Base-by-base conservation (phyloP, 2,329 filamentous ascomycete species). In the Monilinia fructicola region DNA sequence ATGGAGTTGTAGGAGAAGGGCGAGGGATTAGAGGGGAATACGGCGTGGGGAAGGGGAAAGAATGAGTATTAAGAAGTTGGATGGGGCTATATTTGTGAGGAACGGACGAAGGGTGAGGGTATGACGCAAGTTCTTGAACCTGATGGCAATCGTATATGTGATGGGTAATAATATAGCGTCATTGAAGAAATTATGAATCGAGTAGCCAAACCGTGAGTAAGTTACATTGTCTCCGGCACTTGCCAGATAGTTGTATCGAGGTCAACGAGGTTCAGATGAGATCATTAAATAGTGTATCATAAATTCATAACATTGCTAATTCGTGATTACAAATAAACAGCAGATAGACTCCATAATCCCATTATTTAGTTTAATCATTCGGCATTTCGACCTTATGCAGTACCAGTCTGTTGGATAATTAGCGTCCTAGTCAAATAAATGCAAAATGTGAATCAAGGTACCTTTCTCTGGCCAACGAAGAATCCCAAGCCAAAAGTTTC, bases 401-500 rank as follows among this genome's bases (percentile, higher is more conserved):
- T 64, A 31, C 62, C 62, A 26, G 62, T 64, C 62, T 64, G 9
- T 38, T 23, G 10, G 26, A 48, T 9, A 18, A 26, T 55, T 48
- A 44, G 48, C 14, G 40, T 18, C 46, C 10, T 58, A 40, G 7
- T 38, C 23, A 6, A 46, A 31, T 26, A 10, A 16, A 14, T 11
- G 10, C 16, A 44, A 44, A 16, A 31, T 2, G 12, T 9, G 21
- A 35, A 7, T 21, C 10, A 65, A 60, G 71, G 55, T 70, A 74
- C 75, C 72, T 74, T 74, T 71, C 75, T 71, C 69, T 76, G 75
- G 1, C 75, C 75, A 71, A 76, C 74, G 64, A 75, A 76, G 68
- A 76, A 76, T 42, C 74, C 75, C 65, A 76, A 69, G 31, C 74
- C 75, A 67, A 76, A 76, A 12, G 69, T 72, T 65, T 75, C 73